Evolutionary conservation across 345 rosid species (phyloP).

Genomic region (Mangifera indica): DNA sequence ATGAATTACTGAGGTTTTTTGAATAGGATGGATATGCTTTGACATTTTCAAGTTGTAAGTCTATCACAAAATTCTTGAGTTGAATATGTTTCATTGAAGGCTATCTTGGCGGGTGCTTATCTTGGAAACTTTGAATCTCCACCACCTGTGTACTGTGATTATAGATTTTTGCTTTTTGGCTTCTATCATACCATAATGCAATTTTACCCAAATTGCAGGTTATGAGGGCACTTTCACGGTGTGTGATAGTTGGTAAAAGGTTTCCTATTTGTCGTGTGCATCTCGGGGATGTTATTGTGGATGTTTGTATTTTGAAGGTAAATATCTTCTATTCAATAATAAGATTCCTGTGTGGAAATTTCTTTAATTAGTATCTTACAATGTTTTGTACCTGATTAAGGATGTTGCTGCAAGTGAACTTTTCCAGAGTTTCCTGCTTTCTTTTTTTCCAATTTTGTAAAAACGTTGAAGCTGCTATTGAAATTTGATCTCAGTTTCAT

Average conservation of each 20-base stretch:
- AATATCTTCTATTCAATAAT: not conserved
- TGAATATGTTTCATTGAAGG: not conserved
- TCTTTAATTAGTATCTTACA: not conserved
- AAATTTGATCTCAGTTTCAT: not conserved
- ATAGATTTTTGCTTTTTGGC: not conserved
- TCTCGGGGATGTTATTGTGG: slow-evolving; percentile 42
- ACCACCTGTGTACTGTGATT: not conserved
- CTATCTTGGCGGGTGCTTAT: not conserved
- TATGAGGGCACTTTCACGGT: slow-evolving; percentile 38
- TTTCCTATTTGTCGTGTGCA: slow-evolving; percentile 73
- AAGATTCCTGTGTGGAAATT: not conserved
- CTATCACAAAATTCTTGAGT: not conserved
- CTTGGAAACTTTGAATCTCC: not conserved
- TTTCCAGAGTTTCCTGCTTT: no score
- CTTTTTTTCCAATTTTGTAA: not conserved
- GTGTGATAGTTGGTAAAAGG: slow-evolving; percentile 56
- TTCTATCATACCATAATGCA: not conserved
- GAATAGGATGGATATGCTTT: not conserved
- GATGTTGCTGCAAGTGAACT: not conserved
- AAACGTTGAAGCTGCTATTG: not conserved
- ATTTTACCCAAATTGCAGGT: slow-evolving; percentile 34
- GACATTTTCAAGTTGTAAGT: not conserved
- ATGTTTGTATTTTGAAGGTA: slow-evolving; percentile 34
- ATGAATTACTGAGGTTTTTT: not conserved
- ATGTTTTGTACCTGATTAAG: not conserved